Evolutionary conservation across 768 basidiomycete species (phyloP), one percentile per base, ranked within the genome.

Genomic region (Mycena rebaudengoi): DNA sequence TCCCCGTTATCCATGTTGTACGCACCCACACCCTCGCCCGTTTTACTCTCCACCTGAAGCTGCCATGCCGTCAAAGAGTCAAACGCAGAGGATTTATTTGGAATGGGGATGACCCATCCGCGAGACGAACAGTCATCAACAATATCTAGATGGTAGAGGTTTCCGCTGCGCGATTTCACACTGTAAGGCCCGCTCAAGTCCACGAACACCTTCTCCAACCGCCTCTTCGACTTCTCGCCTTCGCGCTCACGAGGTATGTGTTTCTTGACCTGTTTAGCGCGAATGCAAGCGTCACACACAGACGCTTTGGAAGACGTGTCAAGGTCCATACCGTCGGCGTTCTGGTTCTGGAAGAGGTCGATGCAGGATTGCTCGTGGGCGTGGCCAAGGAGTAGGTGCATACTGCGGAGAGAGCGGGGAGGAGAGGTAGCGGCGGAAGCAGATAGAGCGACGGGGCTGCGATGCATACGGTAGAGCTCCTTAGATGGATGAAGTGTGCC

Each of bases 241-340:
- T 69, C 61, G 14, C 70, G 44, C 33, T 50, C 52, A 53, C 73
- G 74, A 0, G 78, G 77, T 20, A 80, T 72, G 21, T 74, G 70
- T 7, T 62, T 68, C 18, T 60, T 63, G 0, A 71, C 74, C 77
- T 81, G 78, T 63, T 82, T 80, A 14, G 79, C 78, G 44, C 75
- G 70, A 37, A 79, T 69, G 49, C 80, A 80, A 32, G 66, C n/a
- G n/a, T n/a, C n/a, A n/a, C n/a, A n/a, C n/a, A n/a, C n/a, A n/a
- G n/a, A n/a, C n/a, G n/a, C n/a, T n/a, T n/a, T n/a, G n/a, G n/a
- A n/a, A n/a, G n/a, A n/a, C n/a, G n/a, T n/a, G n/a, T n/a, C n/a
- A n/a, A n/a, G n/a, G n/a, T n/a, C n/a, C n/a, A n/a, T n/a, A n/a
- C n/a, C n/a, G n/a, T n/a, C n/a, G n/a, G n/a, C n/a, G n/a, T n/a